Evolutionary conservation across 345 rosid genomes (phyloP).

Genomic region (Boechera retrofracta): DNA sequence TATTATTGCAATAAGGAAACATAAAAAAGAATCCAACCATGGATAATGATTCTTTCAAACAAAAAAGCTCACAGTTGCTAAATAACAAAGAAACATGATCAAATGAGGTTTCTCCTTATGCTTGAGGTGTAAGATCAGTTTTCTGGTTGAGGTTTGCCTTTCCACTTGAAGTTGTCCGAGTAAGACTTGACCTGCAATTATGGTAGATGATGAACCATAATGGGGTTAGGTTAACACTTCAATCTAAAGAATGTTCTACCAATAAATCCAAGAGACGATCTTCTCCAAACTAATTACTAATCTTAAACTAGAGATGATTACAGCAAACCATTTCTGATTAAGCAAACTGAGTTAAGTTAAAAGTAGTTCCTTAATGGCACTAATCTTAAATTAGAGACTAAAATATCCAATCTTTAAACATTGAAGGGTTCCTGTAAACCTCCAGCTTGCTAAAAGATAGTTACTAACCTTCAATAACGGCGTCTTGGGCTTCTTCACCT

Average conservation of each 20-base stretch:
- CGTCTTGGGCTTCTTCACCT: slow-evolving; percentile 78
- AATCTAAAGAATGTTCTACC: neutral
- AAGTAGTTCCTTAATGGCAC: neutral
- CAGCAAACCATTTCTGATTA: slow-evolving; percentile 14
- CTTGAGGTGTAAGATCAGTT: slow-evolving; percentile 35
- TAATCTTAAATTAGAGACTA: neutral
- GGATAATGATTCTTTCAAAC: slow-evolving; percentile 24
- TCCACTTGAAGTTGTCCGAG: slow-evolving; percentile 97
- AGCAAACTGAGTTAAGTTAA: neutral
- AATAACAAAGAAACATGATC: slow-evolving; percentile 39
- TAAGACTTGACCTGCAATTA: slow-evolving; percentile 66
- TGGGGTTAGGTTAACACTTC: neutral
- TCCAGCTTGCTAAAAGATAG: neutral
- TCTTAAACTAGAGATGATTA: neutral
- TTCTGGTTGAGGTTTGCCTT: slow-evolving; percentile 63
- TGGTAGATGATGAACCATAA: slow-evolving; percentile 16
- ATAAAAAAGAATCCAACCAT: slow-evolving; percentile 26
- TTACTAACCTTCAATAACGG: slow-evolving; percentile 47
- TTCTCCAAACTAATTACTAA: neutral
- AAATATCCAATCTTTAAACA: neutral
- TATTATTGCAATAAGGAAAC: slow-evolving; percentile 27
- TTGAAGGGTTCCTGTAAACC: neutral
- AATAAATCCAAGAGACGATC: neutral
- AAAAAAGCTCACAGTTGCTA: slow-evolving; percentile 29
- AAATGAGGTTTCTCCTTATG: slow-evolving; percentile 14